Percentiles rank a stretch among this genome's conserved stretches.
phyloP scores from a whole-genome alignment of 1,284 basidiomycete species.

The Tilletia walkeri region DNA sequence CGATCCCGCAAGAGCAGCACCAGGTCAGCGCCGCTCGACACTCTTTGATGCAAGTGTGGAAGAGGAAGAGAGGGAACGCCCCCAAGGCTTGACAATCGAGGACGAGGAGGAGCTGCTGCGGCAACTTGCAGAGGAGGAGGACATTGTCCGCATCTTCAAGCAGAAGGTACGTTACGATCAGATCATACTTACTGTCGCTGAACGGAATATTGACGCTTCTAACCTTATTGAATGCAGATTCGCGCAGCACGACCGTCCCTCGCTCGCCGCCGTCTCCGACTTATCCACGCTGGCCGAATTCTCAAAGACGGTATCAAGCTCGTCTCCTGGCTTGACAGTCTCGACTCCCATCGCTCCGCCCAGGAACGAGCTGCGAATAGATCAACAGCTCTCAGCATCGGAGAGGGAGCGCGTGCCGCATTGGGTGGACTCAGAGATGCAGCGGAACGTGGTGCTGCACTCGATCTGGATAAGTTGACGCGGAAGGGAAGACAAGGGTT shows the following conservation, averaged over 20 bases:
- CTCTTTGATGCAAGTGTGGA: neutral
- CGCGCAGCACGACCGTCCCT: slow-evolving; percentile 5
- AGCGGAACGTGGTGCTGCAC: neutral
- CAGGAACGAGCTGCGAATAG: slow-evolving; percentile 12
- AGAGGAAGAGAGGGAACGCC: neutral
- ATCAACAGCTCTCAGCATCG: neutral
- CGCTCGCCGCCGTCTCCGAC: slow-evolving; percentile 11
- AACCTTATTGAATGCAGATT: neutral
- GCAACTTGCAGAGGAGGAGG: neutral
- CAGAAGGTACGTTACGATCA: neutral
- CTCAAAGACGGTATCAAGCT: slow-evolving; percentile 20
- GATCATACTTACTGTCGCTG: neutral
- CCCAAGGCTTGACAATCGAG: neutral
- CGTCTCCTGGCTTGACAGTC: slow-evolving; percentile 19
- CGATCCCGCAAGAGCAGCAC: neutral
- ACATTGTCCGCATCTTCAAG: slow-evolving; percentile 15
- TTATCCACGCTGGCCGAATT: slow-evolving; percentile 21
- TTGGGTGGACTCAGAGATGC: slow-evolving; percentile 11
- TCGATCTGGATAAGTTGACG: slow-evolving; percentile 11
- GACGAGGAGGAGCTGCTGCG: neutral
- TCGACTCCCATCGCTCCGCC: slow-evolving; percentile 14
- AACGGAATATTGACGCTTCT: neutral
- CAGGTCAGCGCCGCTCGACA: neutral
- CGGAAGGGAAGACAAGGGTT: neutral
- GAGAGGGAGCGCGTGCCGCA: slow-evolving; percentile 2